Conservation (phyloP, 345 rosid species). For the Sisymbrium irio region DNA sequence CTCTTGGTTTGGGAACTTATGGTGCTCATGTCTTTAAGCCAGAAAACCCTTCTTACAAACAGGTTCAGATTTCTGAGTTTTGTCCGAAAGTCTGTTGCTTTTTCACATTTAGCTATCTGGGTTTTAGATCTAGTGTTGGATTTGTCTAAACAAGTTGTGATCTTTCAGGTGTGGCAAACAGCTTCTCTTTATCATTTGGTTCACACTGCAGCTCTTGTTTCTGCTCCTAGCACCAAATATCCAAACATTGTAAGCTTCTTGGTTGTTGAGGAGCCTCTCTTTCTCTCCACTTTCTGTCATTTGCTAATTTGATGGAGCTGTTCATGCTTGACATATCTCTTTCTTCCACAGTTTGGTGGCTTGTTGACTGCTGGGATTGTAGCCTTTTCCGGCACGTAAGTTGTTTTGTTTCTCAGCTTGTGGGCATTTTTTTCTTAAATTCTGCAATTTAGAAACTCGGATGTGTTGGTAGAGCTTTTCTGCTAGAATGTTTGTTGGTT, state of each 20-base stretch:
- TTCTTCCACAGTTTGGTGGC: constrained; percentile 75
- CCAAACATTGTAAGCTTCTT: constrained; percentile 59
- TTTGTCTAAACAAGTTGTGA: neutral
- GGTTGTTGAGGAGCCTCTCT: neutral
- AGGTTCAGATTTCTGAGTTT: constrained; percentile 43
- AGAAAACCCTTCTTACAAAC: constrained; percentile 66
- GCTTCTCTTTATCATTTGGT: constrained; percentile 91
- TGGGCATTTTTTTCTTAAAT: neutral
- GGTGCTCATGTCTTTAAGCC: constrained; percentile 88
- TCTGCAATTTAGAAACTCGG: neutral
- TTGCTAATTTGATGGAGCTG: neutral
- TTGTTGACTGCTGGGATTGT: constrained; percentile 82
- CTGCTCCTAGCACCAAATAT: constrained; percentile 68
- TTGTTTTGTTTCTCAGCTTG: constrained; percentile 1
- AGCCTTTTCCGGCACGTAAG: constrained; percentile 90
- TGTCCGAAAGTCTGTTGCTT: neutral
- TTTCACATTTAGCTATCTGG: neutral
- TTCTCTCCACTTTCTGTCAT: neutral
- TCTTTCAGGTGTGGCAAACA: constrained; percentile 78
- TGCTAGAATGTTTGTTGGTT: constrained; percentile 7
- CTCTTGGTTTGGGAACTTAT: constrained; percentile 87
- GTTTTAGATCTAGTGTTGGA: neutral
- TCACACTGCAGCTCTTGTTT: constrained; percentile 84
- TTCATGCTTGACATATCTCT: neutral
- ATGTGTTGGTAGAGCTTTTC: neutral